These are phyloP conservation scores for Evansstolkia leycettana DNA, from an alignment of 495 filamentous ascomycete species.

Conservation along the genomic window DNA sequence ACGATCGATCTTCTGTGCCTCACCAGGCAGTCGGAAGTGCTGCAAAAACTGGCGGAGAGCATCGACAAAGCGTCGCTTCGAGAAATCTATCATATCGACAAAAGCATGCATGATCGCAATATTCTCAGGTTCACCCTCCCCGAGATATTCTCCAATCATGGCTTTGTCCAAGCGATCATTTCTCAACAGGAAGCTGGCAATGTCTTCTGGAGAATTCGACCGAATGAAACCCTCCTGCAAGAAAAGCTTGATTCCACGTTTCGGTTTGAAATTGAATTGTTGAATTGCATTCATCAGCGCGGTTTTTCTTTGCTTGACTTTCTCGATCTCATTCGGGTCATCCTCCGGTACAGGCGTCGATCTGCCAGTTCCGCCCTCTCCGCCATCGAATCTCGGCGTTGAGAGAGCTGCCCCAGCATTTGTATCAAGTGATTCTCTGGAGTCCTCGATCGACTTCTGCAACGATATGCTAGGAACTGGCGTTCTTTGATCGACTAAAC, in stretches of 20 bases:
- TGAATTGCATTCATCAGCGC: slow-evolving; percentile 77
- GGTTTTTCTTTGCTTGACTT: slow-evolving; percentile 86
- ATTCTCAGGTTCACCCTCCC: slow-evolving; percentile 83
- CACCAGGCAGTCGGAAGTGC: slow-evolving; percentile 86
- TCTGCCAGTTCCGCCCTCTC: slow-evolving; percentile 49
- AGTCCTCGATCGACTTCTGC: slow-evolving; percentile 57
- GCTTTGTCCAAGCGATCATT: slow-evolving; percentile 76
- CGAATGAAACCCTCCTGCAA: slow-evolving; percentile 76
- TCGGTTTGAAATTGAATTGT: slow-evolving; percentile 97
- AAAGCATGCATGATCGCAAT: slow-evolving; percentile 98
- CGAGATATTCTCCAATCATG: slow-evolving; percentile 87
- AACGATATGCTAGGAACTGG: slow-evolving; percentile 38
- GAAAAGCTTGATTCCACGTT: slow-evolving; percentile 77
- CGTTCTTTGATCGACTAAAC: slow-evolving; percentile 46
- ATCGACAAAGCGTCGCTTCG: slow-evolving; percentile 87
- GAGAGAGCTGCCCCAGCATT: slow-evolving; percentile 33
- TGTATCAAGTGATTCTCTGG: slow-evolving; percentile 73
- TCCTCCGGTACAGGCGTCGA: slow-evolving; percentile 74
- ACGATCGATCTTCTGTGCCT: slow-evolving; percentile 98
- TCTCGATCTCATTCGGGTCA: slow-evolving; percentile 84
- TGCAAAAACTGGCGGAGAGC: slow-evolving; percentile 84
- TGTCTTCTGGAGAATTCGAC: slow-evolving; percentile 62
- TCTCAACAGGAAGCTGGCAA: slow-evolving; percentile 68
- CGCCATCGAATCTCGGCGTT: slow-evolving; percentile 34
- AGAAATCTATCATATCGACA: slow-evolving; percentile 90